A percentile compares a stretch with the other conserved stretches of the same genome.
These are phyloP conservation scores for Penicillium thymicola DNA, from an alignment of 2,329 filamentous ascomycete species.

Conservation along the genomic window DNA sequence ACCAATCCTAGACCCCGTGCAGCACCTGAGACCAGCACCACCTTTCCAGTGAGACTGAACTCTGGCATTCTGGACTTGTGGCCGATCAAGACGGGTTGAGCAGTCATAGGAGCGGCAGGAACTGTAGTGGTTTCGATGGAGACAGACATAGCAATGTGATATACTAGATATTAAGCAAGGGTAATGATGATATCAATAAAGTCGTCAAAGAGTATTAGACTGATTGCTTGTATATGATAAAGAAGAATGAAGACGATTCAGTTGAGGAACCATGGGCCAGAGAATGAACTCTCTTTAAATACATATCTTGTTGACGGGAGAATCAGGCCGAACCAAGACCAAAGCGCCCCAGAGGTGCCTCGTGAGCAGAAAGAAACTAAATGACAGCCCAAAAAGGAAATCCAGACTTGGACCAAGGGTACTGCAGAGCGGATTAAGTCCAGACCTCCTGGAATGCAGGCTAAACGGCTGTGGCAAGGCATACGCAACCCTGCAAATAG, in stretches of 20 bases:
- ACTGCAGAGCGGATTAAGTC: not conserved
- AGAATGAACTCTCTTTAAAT: slow-evolving; percentile 2
- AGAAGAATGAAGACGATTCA: not conserved
- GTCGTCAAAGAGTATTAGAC: not conserved
- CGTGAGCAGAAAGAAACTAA: slow-evolving; percentile 6
- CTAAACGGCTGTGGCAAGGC: slow-evolving; percentile 3
- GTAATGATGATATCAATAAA: slow-evolving; percentile 7
- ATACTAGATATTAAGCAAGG: slow-evolving; percentile 3
- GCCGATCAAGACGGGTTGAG: slow-evolving; percentile 32
- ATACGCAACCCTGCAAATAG: not conserved
- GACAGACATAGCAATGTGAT: slow-evolving; percentile 30
- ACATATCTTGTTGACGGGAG: not conserved
- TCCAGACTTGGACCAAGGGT: slow-evolving; percentile 3
- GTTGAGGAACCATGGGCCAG: not conserved
- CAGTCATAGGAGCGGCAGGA: slow-evolving; percentile 25
- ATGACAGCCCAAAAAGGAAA: slow-evolving; percentile 3
- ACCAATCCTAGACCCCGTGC: slow-evolving; percentile 70
- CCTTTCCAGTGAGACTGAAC: slow-evolving; percentile 69
- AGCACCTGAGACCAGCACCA: slow-evolving; percentile 68
- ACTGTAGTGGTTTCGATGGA: slow-evolving; percentile 31
- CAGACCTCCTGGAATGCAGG: slow-evolving; percentile 4
- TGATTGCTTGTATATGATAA: not conserved
- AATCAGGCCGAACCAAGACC: not conserved
- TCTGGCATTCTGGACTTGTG: slow-evolving; percentile 57
- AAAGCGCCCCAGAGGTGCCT: not conserved